Base-by-base conservation (phyloP, 2,329 filamentous ascomycete genomes). In the Diaporthe sp. region DNA sequence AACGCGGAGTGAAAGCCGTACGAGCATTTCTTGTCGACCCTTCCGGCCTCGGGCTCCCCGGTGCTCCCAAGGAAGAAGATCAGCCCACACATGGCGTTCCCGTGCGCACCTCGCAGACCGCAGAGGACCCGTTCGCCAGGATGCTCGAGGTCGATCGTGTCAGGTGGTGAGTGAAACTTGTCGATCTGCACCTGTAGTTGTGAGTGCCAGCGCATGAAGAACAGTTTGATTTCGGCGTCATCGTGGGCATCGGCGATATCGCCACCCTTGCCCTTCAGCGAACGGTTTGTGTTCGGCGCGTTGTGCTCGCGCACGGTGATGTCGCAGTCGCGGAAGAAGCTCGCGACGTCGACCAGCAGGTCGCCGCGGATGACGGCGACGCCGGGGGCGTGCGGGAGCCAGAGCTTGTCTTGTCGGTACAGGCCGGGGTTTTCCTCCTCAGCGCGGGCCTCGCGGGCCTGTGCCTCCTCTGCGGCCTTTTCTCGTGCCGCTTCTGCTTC, bases 291-390 rank as follows among this genome's bases (percentile, higher is more conserved):
- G 19, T 7, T 6, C 12, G 31, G 15, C 12, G 28, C 1, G 46
- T 53, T 53, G 46, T 19, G 46, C 6, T 39, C 31, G 4, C 19
- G 22, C 13, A 68, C 31, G 13, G 8, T 39, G 31, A 68, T 53
- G 17, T 68, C 65, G n/a, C 65, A 53, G 22, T 68, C 46, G 31
- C 31, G 12, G 46, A 68, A 68, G 46, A 68, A 68, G n/a, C 13
- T 68, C 19, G 31, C 31, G 12, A 68, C 31, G 34, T 39, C 65
- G 1, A 5, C 5, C 31, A 68, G 19, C 46, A 53, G 8, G 19
- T 19, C 9, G 22, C 65, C 65, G 4, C 17, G 34, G 22, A 68
- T 53, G 22, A 25, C 8, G 12, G 65, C 65, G 22, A 68, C 46
- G 46, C 44, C 65, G 1, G 46, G 46, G 7, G 13, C 34, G 2